A percentile compares a stretch with the other conserved stretches of the same genome.
These are phyloP conservation scores for Vaccinium corymbosum DNA, from an alignment of 148 eudicot species.

Conservation along the genomic window DNA sequence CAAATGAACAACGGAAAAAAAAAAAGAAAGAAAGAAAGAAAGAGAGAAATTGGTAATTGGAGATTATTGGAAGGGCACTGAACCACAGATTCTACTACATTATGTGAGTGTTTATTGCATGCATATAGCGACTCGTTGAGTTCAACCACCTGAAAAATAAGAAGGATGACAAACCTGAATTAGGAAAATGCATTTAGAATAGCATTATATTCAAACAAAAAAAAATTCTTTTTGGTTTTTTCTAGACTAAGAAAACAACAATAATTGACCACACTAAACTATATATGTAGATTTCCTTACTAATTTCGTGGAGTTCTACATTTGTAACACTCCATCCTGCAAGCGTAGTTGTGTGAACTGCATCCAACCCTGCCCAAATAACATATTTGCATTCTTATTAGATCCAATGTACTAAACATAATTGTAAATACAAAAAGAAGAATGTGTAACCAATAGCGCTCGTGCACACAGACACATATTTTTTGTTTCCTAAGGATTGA, in stretches of 20 bases:
- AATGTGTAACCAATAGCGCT: no score
- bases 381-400: neutral
- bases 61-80: neutral
- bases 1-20: no score
- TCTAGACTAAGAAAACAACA: neutral
- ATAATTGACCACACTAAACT: no score
- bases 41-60: no score
- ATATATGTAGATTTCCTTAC: constrained; percentile 22
- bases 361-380: constrained; percentile 45
- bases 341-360: constrained; percentile 68
- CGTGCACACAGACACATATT: no score
- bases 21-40: no score
- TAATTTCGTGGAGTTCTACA: constrained; percentile 45
- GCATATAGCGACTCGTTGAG: neutral
- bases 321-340: constrained; percentile 55
- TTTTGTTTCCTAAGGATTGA: no score
- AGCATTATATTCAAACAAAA: neutral
- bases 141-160: constrained; percentile 5
- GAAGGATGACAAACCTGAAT: neutral
- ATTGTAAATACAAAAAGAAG: neutral
- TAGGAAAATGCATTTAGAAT: neutral
- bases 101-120: neutral
- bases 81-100: neutral
- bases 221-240: neutral
- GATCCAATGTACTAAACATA: neutral